Evolutionary conservation across 306 rosid species (phyloP).

Genomic region (Sechiopsis laciniata): DNA sequence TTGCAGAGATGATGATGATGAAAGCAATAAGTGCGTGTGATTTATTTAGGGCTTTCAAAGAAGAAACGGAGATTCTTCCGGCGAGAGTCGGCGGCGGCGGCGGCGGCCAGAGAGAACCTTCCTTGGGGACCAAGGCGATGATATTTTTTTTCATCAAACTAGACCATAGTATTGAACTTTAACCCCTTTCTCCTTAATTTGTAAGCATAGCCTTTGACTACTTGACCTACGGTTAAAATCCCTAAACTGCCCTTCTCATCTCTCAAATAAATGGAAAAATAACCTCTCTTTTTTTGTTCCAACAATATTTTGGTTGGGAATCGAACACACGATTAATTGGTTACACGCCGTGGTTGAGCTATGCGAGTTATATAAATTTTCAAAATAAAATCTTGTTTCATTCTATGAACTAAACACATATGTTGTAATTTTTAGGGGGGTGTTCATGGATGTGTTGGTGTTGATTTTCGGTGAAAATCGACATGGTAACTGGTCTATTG

Average conservation of each 20-base stretch:
- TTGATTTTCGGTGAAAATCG: too few species aligned
- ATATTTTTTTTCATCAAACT: not conserved
- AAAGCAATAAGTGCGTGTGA: not conserved
- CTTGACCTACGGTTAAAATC: not conserved
- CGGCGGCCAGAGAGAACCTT: not conserved
- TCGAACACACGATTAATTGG: too few species aligned
- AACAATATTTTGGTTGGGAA: too few species aligned
- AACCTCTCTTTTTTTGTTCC: not conserved
- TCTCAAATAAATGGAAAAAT: too few species aligned
- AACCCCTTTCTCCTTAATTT: not conserved
- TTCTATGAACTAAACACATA: too few species aligned
- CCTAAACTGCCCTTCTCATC: not conserved
- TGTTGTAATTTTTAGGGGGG: too few species aligned
- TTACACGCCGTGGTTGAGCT: too few species aligned
- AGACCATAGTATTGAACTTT: not conserved
- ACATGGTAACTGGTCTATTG: too few species aligned
- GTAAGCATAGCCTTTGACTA: not conserved
- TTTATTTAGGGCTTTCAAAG: not conserved
- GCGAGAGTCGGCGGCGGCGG: constrained; percentile 3
- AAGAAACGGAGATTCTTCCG: constrained; percentile 2
- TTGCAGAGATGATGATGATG: not conserved
- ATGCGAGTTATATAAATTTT: too few species aligned
- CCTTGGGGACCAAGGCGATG: constrained; percentile 1
- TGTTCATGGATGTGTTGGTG: too few species aligned
- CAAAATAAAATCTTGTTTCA: too few species aligned